Base-by-base conservation (phyloP, 306 rosid species). In the Arachis hypogaea region DNA sequence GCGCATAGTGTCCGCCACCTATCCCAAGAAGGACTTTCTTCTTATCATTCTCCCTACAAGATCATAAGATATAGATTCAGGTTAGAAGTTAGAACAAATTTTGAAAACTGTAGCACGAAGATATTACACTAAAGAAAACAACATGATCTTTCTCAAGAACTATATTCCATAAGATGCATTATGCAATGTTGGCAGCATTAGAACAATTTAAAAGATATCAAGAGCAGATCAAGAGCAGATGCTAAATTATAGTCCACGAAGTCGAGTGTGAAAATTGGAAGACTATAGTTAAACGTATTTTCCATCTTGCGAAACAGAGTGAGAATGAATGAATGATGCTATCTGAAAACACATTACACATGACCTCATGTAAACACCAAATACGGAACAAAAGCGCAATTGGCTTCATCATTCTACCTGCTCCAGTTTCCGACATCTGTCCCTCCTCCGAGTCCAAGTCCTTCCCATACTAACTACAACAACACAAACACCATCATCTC, bases 1-100 rank as follows among this genome's bases (percentile, higher is more conserved):
- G 99, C 1, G 83, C 96, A 63, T 94, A 94, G 78, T 94, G 99
- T 77, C 98, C 99, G 68, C 99, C 99, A 8, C 96, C 98, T 59
- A 94, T 80, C 54, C 99, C 99, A 46, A 94, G 90, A 73, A 94
- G 96, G 77, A 94, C 89, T 83, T 33, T 90, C 75, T 90, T 90
- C 80, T 87, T 87, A 65, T 30, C 74, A 22, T 80, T 90, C 75
- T 90, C 96, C 90, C 98, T 94, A 43, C 12, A 47, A 58, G 60
- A 79, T 29, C 45, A 81, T 57, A 49, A 78, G 62, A 54, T 52
- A 41, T 40, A 62, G 61, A 61, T 36, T 71, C 51, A 45, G 16
- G 36, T 63, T 57, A 83, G 56, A 42, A 59, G 71, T 62, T 22
- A 63, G 29, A 44, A 54, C 50, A 62, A 52, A 41, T 7, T 63